These are phyloP conservation scores for Dittrichia graveolens DNA, from an alignment of 129 eudicot species.

Conservation along the genomic window DNA sequence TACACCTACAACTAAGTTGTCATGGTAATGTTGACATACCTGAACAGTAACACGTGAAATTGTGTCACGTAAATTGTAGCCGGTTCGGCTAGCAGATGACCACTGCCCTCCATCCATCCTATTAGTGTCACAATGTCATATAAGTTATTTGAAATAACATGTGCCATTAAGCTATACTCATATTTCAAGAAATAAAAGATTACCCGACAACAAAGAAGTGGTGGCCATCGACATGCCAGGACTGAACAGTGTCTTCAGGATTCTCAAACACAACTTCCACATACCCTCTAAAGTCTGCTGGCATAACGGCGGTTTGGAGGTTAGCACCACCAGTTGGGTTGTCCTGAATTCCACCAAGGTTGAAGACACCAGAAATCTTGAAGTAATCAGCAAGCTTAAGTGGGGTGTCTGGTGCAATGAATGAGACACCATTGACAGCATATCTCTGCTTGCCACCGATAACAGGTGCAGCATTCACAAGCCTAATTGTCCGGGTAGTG, in stretches of 20 bases:
- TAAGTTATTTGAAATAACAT: neutral
- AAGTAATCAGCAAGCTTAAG: conserved; percentile 80
- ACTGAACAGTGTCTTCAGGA: conserved; percentile 52
- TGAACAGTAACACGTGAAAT: conserved; percentile 77
- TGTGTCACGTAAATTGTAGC: conserved; percentile 70
- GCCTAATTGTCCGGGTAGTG: conserved; percentile 59
- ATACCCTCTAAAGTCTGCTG: conserved; percentile 58
- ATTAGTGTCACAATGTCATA: conserved; percentile 6
- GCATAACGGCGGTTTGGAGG: conserved; percentile 68
- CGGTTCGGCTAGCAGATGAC: conserved; percentile 58
- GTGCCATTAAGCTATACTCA: neutral
- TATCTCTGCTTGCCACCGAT: conserved; percentile 62
- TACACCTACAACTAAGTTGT: no score
- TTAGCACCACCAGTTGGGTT: conserved; percentile 48
- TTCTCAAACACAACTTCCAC: conserved; percentile 73
- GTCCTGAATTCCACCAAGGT: conserved; percentile 60
- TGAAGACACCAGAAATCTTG: conserved; percentile 74
- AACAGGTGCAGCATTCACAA: conserved; percentile 60
- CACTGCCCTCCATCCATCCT: conserved; percentile 84
- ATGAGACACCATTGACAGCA: conserved; percentile 67
- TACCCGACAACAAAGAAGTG: conserved; percentile 83
- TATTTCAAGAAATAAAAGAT: neutral
- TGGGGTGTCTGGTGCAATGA: conserved; percentile 57
- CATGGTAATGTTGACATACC: conserved; percentile 36
- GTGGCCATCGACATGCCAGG: conserved; percentile 80